These are phyloP conservation scores for Apiospora koreana DNA, from an alignment of 2,329 filamentous ascomycete genomes.

Conservation along the genomic window DNA sequence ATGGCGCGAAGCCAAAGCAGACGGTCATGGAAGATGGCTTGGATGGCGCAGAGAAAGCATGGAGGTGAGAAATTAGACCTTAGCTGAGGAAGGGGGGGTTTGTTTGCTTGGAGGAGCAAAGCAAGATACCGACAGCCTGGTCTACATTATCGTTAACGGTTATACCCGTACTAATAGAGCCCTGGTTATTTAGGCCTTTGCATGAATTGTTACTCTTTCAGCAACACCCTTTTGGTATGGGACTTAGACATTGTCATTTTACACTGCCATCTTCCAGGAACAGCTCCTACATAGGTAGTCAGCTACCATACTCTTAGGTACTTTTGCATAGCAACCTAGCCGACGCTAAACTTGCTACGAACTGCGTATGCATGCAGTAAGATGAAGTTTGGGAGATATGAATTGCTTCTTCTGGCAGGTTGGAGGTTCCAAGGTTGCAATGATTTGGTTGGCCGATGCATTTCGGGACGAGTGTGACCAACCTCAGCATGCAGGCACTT, in stretches of 20 bases:
- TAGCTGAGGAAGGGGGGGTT: neutral
- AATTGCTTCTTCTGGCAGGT: conserved; percentile 7
- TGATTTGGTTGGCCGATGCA: neutral
- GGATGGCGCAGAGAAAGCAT: conserved; percentile 3
- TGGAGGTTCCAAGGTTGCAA: neutral
- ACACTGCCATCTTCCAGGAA: neutral
- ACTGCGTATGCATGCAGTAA: neutral
- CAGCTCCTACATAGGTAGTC: neutral
- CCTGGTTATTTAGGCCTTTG: neutral
- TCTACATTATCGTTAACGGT: neutral
- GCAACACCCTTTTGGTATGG: neutral
- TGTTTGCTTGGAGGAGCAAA: neutral
- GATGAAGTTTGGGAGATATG: neutral
- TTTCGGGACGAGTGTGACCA: neutral
- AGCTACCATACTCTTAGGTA: neutral
- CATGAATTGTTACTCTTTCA: neutral
- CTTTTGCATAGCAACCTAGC: neutral
- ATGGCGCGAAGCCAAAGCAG: conserved; percentile 6
- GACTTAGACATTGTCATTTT: neutral
- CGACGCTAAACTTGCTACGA: neutral
- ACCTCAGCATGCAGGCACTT: neutral
- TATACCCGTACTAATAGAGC: neutral
- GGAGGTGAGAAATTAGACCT: neutral
- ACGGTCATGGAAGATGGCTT: neutral
- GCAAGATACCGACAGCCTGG: neutral